Evolutionary conservation across 2,329 filamentous ascomycete species (phyloP), one percentile per base, ranked within the genome.

Genomic region (Aspergillus viridinutans): DNA sequence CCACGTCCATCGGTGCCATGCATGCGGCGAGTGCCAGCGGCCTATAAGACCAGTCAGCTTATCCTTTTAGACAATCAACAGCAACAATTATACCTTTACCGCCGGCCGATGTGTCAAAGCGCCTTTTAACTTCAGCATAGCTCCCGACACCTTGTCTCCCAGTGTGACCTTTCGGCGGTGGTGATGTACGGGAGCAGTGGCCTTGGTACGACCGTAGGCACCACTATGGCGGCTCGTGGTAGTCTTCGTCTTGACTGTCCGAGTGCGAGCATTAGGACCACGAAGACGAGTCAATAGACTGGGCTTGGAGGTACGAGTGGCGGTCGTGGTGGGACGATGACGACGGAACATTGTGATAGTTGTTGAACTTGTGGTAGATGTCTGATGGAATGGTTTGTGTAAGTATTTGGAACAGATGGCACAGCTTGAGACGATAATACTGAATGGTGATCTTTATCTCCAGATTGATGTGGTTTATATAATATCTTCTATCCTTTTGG

Each of bases 71-170:
- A 6, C 2, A 1, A 38, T 35, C 1, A 6, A 14, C 42, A 20
- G 42, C n/a, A 23, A 23, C n/a, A 20, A 23, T 20, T 3, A 45
- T 45, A 45, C 42, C 42, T 45, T 45, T 20, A 45, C 42, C 0
- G 42, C 42, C 3, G 42, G 42, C 4, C 42, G n/a, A 23, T 45
- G 20, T 23, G 42, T 45, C 9, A 45, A 23, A 12, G n/a, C 4
- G 14, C 42, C 42, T 73, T 85, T 86, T 61, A 93, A 74, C 78
- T 84, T 90, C 77, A 90, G 80, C 72, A 93, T 78, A 0, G 89
- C 89, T 20, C 90, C 90, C 51, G 83, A 86, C 64, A 93, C 81
- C 75, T 92, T 93, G 77, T 93, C 90, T 49, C 87, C 87, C 62
- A 92, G 78, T 42, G 81, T 84, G 3, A 84, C 81, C 66, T 86